phyloP scores from a whole-genome alignment of 1,284 basidiomycete genomes.

The Tilletia caries region DNA sequence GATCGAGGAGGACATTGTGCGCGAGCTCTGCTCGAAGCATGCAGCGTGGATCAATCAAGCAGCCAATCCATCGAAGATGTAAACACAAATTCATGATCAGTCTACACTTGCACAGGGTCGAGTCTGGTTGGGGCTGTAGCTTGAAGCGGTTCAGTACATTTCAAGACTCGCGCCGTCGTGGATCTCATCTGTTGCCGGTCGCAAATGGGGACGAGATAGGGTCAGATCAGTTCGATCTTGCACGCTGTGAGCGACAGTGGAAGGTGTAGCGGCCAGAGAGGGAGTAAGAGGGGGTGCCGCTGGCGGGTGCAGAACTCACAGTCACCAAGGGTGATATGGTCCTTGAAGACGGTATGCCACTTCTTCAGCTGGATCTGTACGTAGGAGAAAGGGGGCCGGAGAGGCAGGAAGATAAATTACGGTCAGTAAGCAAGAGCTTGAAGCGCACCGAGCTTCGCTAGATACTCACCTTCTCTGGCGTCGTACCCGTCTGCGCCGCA shows the following conservation, averaged over 20 bases:
- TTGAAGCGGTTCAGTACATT: conserved; percentile 19
- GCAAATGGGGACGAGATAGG: not conserved
- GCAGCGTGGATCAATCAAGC: conserved; percentile 62
- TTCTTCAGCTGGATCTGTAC: conserved; percentile 93
- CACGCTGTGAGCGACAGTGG: not conserved
- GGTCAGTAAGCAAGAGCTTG: no score
- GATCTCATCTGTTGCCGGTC: conserved; percentile 18
- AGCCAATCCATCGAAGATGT: conserved; percentile 1
- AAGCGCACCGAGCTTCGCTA: no score
- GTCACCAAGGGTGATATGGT: conserved; percentile 80
- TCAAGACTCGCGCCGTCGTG: conserved; percentile 20
- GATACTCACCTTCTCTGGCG: conserved; percentile 57
- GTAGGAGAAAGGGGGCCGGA: not conserved
- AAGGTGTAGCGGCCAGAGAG: not conserved
- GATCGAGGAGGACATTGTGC: conserved; percentile 88
- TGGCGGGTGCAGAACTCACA: conserved; percentile 63
- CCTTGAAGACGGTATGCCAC: conserved; percentile 62
- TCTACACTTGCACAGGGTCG: no score
- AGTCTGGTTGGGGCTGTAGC: no score
- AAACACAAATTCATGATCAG: no score
- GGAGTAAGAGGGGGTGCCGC: not conserved
- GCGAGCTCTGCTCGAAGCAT: conserved; percentile 72
- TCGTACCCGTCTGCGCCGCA: conserved; percentile 90
- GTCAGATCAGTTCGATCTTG: not conserved
- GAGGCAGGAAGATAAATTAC: not conserved